Evolutionary conservation across 2,329 filamentous ascomycete species (phyloP), one percentile per base, ranked within the genome.

Genomic region (Clonostachys byssicola): DNA sequence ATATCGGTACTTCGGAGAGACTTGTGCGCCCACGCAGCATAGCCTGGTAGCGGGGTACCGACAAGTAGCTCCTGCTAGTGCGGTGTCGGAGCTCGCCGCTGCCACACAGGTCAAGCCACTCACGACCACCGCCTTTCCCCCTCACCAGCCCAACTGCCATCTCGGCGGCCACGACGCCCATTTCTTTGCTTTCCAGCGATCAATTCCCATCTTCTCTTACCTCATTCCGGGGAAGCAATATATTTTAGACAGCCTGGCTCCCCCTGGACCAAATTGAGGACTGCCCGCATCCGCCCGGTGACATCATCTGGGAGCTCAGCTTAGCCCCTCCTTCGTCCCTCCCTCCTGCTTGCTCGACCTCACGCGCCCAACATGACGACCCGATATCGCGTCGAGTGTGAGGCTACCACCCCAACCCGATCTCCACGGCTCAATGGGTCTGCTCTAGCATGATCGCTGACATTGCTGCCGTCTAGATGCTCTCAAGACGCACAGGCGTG

Each of bases 401-500:
- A 70, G 83, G 70, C 18, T 44, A 43, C 34, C 42, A 40, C 35
- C 40, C 45, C 46, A 48, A 44, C 40, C 36, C 30, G 17, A 43
- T 38, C 23, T 30, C 23, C 23, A 30, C 23, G 23, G 9, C 23
- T 30, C 9, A 30, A 30, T 30, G 23, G 23, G 23, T 30, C 23
- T 30, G 23, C 23, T 30, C 23, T 30, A 4, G 23, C 23, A 30
- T 30, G 9, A 30, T 30, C 2, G 23, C 59, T 60, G 40, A 64
- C 41, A 17, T 47, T 20, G 14, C 45, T 45, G 46, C 17, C 17
- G 46, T 47, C 30, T 53, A 83, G 79, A 83, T 72, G 76, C 79
- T 42, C 73, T 81, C 60, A 83, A 95, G 79, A 92, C 91, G 45
- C 92, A 96, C 72, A 82, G 92, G 47, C 78, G 92, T 63, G 92